Evolutionary conservation across 148 eudicot genomes (phyloP), one percentile per base, ranked within the genome.

Genomic region (Fagopyrum homotropicum): DNA sequence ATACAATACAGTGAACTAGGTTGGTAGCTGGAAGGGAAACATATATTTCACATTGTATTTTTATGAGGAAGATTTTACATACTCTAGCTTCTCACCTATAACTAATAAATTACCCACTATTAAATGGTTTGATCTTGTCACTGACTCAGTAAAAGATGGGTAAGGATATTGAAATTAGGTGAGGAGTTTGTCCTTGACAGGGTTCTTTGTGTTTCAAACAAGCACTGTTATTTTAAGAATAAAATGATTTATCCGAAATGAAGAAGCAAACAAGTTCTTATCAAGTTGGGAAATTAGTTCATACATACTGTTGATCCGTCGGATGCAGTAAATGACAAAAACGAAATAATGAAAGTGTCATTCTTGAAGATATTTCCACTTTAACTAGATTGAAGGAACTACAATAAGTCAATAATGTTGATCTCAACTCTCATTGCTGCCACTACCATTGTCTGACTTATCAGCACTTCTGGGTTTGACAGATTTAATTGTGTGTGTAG

Each of bases 401-500:
- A 15, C 7, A 9, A 29, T 29, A 30, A 35, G 40, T 35, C 70
- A 64, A 30, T 45, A 47, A 22, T 83, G 75, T 61, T 74, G 9
- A 84, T 76, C 71, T 84, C 85, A 22, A 22, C 73, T 77, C 84
- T 74, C 79, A 75, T 74, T 77, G 81, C 87, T 79, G 71, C 77
- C 83, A 72, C 82, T 77, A 72, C 75, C 72, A 40, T 79, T 77
- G 47, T 47, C 79, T 22, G 78, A 80, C 69, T 80, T 84, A 16
- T 75, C 80, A 60, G 77, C 81, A 59, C 79, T 78, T 79, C 79
- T 81, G 49, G 83, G 82, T 72, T 82, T 83, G 8, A 82, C 78
- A 64, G 89, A 82, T 61, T 85, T 88, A 68, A 79, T 84, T 64
- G 86, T 85, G 35, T 82, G 85, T 22, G 89, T 80, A 30, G 85